A percentile compares a stretch with the other conserved stretches of the same genome.
Evolutionary conservation across 1,284 basidiomycete species (phyloP).

Genomic region (Cutaneotrichosporon cyanovorans): DNA sequence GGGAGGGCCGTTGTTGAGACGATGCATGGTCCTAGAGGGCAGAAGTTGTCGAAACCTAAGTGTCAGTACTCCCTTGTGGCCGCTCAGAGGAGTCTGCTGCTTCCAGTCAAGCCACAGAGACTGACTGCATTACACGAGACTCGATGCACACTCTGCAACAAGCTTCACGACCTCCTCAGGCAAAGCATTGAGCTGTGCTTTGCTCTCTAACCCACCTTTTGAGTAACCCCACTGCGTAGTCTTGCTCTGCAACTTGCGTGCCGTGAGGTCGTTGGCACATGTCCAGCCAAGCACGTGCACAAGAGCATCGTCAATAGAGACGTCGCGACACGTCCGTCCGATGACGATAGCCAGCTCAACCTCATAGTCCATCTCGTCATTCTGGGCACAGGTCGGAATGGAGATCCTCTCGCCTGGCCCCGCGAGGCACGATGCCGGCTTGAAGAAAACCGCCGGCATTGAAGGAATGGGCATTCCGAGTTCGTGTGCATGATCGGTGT

Average conservation of each 20-base stretch:
- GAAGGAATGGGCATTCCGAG: constrained; percentile 40
- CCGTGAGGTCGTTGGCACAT: constrained; percentile 72
- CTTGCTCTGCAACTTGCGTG: constrained; percentile 63
- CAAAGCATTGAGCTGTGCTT: too few relatives aligned
- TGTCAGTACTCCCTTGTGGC: constrained; percentile 48
- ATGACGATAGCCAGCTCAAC: constrained; percentile 80
- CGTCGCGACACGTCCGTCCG: constrained; percentile 68
- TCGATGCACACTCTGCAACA: too few relatives aligned
- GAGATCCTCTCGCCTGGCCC: constrained; percentile 59
- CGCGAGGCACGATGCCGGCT: constrained; percentile 64
- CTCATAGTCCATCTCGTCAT: constrained; percentile 73
- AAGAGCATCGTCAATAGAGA: constrained; percentile 64
- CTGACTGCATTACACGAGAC: too few relatives aligned
- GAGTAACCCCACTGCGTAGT: constrained; percentile 69
- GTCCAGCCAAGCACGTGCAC: constrained; percentile 77
- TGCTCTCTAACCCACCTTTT: constrained; percentile 53
- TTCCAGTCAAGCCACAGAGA: too few relatives aligned
- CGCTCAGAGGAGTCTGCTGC: background rate
- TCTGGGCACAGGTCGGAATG: constrained; percentile 64
- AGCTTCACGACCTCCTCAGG: too few relatives aligned
- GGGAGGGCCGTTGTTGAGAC: constrained; percentile 59
- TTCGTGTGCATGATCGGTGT: constrained; percentile 25
- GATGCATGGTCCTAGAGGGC: constrained; percentile 65
- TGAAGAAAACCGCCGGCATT: constrained; percentile 70
- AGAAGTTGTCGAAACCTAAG: constrained; percentile 42